Evolutionary conservation across 495 filamentous ascomycete species (phyloP).

Genomic region (Aspergillus nidulans): DNA sequence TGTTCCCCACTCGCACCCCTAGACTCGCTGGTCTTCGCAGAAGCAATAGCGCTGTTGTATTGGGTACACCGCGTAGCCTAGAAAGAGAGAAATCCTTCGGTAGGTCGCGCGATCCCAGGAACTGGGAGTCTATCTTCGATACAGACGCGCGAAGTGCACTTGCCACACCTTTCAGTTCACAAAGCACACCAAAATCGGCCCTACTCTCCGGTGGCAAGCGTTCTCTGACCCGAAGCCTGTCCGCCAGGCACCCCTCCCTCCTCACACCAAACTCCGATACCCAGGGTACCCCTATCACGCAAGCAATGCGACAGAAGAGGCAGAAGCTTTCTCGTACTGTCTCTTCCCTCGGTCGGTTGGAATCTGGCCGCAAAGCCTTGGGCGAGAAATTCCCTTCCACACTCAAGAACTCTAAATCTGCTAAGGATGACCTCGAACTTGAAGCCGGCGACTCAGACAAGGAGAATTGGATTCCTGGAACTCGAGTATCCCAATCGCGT

Average conservation of each 20-base stretch:
- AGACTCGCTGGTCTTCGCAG: constrained; percentile 55
- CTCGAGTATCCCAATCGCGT: constrained; percentile 35
- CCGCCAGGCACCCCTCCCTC: constrained; percentile 54
- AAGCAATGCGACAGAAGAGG: constrained; percentile 51
- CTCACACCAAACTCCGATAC: constrained; percentile 42
- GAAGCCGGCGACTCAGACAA: constrained; percentile 78
- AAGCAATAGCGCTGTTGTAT: constrained; percentile 55
- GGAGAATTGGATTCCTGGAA: constrained; percentile 79
- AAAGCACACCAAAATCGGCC: constrained; percentile 63
- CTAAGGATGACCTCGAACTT: constrained; percentile 31
- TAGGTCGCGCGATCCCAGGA: constrained; percentile 74
- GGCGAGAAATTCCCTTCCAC: constrained; percentile 9
- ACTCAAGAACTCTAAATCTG: constrained; percentile 28
- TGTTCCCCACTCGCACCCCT: constrained; percentile 46
- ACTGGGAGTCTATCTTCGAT: constrained; percentile 81
- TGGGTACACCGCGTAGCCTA: constrained; percentile 28
- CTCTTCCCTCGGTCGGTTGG: constrained; percentile 65
- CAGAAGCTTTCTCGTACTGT: constrained; percentile 58
- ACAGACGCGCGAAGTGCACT: constrained; percentile 67
- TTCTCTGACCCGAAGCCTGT: constrained; percentile 34
- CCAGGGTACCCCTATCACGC: constrained; percentile 39
- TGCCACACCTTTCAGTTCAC: constrained; percentile 65
- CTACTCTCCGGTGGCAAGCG: constrained; percentile 61
- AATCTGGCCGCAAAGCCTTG: constrained; percentile 37
- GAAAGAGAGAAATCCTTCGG: constrained; percentile 50